Base-by-base conservation (phyloP, 116 monocot genomes). In the Posidonia oceanica region DNA sequence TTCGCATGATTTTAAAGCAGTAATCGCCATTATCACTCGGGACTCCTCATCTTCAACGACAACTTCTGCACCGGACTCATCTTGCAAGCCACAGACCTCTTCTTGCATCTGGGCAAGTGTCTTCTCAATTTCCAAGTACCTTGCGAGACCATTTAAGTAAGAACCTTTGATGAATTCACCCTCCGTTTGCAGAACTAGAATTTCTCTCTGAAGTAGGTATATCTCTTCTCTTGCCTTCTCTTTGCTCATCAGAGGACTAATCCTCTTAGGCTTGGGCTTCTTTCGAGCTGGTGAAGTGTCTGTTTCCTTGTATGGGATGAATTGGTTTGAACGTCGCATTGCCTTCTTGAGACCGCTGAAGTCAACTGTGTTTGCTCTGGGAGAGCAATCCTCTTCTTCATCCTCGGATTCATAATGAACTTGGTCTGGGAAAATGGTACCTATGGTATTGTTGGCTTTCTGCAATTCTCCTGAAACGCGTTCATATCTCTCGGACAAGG, bases 401-500 rank as follows among this genome's bases (percentile, higher is more conserved):
- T 87, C 87, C 66, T 80, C 72, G 57, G 78, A 72, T 22, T 67
- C 80, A 52, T 78, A 80, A n/a, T 81, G 83, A 10, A 87, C 81
- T 71, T 85, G 80, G 39, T 88, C 88, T 18, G 92, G 88, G 66
- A 86, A 92, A 39, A 83, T 76, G 12, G 85, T 79, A 59, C 88
- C 83, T 59, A 92, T 83, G 61, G 80, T 87, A 59, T 80, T 86
- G 73, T 92, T 92, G 62, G 92, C 88, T 76, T 86, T 92, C 79
- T 92, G 92, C 63, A 92, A 70, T 69, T 88, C 92, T 39, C 84
- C 82, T 14, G 92, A 88, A 37, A 88, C 79, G 59, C 74, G 85
- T 63, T 92, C 92, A 57, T 83, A 92, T 71, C 83, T 75, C 69
- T 92, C 92, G 3, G 88, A 86, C 40, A 92, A 71, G 10, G 81